phyloP scores from a whole-genome alignment of 148 eudicot genomes.

The Tetragonia tetragonoides region DNA sequence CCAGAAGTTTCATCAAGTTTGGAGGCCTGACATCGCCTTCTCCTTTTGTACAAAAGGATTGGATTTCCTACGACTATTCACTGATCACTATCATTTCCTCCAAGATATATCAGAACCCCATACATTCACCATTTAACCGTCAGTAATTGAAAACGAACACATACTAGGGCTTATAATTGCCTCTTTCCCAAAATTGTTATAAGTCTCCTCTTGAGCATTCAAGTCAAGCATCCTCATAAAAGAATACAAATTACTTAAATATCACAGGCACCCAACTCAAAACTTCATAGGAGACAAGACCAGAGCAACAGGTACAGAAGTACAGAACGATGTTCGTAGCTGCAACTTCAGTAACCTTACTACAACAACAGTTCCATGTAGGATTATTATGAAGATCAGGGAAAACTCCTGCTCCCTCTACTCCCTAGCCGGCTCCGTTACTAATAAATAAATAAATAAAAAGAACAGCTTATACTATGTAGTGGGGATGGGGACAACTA shows the following conservation, averaged over 20 bases:
- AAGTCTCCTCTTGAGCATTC: neutral
- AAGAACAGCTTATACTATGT: no score
- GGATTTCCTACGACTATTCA: neutral
- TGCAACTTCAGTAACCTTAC: neutral
- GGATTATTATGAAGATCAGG: neutral
- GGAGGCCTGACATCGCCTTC: neutral
- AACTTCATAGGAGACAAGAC: neutral
- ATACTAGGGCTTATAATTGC: neutral
- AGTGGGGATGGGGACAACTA: neutral
- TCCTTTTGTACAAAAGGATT: neutral
- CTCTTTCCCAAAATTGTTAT: neutral
- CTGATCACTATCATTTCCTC: no score
- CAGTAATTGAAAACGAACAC: neutral
- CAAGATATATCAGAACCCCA: neutral
- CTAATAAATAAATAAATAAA: neutral
- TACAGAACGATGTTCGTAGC: no score
- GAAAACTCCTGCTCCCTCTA: no score
- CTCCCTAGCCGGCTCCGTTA: neutral
- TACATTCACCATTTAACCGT: neutral
- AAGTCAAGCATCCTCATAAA: neutral
- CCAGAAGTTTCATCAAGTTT: neutral
- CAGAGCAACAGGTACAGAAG: neutral
- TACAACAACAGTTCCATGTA: neutral
- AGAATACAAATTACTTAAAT: neutral
- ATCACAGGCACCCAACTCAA: neutral